Evolutionary conservation across 1,284 basidiomycete genomes (phyloP).

Genomic region (Phellinidium pouzarii): DNA sequence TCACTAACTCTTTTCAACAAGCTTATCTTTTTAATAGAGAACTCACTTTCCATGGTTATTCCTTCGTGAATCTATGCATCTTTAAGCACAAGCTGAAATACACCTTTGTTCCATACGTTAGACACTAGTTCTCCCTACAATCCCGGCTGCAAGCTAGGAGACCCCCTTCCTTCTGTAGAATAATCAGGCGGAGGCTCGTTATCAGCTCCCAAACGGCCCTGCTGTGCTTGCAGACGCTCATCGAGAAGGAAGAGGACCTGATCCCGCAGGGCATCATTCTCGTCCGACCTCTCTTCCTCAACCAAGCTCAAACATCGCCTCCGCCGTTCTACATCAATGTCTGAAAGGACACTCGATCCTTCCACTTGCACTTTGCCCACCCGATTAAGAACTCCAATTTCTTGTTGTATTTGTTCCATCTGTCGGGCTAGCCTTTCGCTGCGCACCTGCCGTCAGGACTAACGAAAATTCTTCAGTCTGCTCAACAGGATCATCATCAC

Average conservation of each 20-base stretch:
- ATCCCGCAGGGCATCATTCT: too few species aligned
- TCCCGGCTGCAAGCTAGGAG: not conserved
- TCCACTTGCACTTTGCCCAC: too few species aligned
- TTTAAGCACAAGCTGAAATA: not conserved
- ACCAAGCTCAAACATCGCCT: too few species aligned
- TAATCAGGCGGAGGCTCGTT: conserved; percentile 1
- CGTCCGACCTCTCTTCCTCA: too few species aligned
- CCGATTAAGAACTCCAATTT: not conserved
- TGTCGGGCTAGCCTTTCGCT: not conserved
- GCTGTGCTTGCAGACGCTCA: too few species aligned
- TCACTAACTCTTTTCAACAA: too few species aligned
- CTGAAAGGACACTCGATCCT: too few species aligned
- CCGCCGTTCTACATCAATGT: too few species aligned
- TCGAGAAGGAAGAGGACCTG: too few species aligned
- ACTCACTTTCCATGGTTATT: too few species aligned
- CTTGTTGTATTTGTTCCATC: not conserved
- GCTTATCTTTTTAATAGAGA: too few species aligned
- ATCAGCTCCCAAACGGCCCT: not conserved
- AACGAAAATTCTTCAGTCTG: not conserved
- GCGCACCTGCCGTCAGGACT: not conserved
- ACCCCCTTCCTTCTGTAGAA: not conserved
- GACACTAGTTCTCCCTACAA: not conserved
- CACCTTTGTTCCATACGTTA: not conserved
- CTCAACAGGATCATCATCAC: not conserved
- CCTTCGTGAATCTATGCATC: too few species aligned